Evolutionary conservation across 106 monocot genomes (phyloP), one percentile per base, ranked within the genome.

Genomic region (Agapanthus africanus): DNA sequence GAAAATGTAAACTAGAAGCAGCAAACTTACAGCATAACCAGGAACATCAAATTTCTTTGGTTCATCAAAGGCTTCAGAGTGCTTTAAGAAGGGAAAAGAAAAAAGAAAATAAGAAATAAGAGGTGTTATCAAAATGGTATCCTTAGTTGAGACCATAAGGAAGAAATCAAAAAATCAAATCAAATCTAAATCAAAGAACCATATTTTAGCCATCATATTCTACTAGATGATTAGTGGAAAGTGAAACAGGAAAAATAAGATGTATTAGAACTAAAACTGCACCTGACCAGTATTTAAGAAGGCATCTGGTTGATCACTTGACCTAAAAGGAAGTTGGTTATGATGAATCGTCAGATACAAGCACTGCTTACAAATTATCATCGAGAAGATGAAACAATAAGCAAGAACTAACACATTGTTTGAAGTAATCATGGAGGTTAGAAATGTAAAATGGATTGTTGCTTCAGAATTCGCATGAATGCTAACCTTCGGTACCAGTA

Each of bases 401-500:
- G 27, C 14, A 32, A 63, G n/a, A 26, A 44, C 14, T 11, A 47
- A 46, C 0, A 32, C 0, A 47, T 44, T 18, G 31, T 10, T 47
- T 19, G 2, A 67, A 67, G 32, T 31, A 21, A 46, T 33, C 44
- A 67, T 27, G 18, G 31, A 32, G 31, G 19, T 19, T n/a, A 44
- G 32, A 31, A 18, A n/a, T n/a, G n/a, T n/a, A n/a, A n/a, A n/a
- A 9, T 14, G 15, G 6, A 42, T 42, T 44, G 7, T 37, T 27
- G 40, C 23, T 66, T 27, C 28, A 44, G 38, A 44, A 46, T 67
- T 7, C 1, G 38, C 5, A 47, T 16, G 38, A n/a, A 81, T 37
- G 19, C 59, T 70, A 63, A 87, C 87, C 87, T 83, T 79, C 75
- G 54, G 64, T 83, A 79, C 80, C 79, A 83, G 52, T 83, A 80